A percentile compares a stretch with the other conserved stretches of the same genome.
Conservation (phyloP, 2,329 filamentous ascomycete species). For the Teratosphaeria viscida region DNA sequence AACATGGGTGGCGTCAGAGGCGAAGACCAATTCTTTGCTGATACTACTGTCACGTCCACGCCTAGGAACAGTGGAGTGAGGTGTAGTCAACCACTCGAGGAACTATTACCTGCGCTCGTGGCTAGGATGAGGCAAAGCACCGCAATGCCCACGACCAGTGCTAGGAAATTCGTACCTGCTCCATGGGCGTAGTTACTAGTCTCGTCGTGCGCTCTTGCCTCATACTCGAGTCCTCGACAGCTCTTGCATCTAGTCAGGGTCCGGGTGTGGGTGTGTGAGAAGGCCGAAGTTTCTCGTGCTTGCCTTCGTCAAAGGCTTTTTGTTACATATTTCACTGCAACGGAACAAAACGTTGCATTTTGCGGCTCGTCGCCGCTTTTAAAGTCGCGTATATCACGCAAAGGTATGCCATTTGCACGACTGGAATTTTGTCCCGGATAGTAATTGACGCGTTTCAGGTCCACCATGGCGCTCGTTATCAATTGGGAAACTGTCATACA, state of each 20-base stretch:
- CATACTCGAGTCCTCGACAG: neutral
- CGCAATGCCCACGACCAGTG: neutral
- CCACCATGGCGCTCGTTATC: neutral
- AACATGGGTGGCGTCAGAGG: conserved; percentile 79
- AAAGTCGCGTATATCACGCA: neutral
- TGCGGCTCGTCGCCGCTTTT: neutral
- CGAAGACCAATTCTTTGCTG: conserved; percentile 60
- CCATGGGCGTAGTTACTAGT: neutral
- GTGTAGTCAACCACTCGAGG: conserved; percentile 30
- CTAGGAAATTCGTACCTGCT: neutral
- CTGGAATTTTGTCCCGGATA: neutral
- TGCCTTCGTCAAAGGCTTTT: neutral
- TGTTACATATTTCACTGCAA: neutral
- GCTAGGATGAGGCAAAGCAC: neutral
- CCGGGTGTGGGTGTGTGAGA: neutral
- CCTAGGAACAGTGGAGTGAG: conserved; percentile 30
- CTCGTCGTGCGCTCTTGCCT: neutral
- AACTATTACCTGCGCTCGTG: conserved; percentile 27
- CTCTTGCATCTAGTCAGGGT: neutral
- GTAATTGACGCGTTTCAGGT: neutral
- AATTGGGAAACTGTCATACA: neutral
- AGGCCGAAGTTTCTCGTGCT: neutral
- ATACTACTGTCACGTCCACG: conserved; percentile 41
- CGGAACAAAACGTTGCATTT: neutral
- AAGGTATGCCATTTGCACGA: neutral